phyloP scores from a whole-genome alignment of 306 rosid species.

The Pyrus bretschneideri region DNA sequence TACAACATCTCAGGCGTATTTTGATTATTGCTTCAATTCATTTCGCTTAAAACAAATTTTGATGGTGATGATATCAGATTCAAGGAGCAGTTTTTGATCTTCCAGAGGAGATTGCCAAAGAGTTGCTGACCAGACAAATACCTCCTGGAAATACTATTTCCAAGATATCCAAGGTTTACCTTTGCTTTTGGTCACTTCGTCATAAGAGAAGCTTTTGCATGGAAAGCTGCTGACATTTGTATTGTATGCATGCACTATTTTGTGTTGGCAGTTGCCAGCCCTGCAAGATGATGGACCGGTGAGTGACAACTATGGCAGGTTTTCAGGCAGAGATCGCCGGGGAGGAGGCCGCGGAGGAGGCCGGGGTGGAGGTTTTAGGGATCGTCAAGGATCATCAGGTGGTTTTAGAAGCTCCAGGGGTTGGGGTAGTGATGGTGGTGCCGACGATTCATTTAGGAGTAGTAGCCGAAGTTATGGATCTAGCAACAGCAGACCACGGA shows the following conservation, averaged over 20 bases:
- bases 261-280: conserved; percentile 71
- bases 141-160: conserved; percentile 75
- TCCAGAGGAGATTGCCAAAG: conserved; percentile 91
- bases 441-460: conserved; percentile 16
- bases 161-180: conserved; percentile 68
- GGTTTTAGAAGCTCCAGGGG: conserved; percentile 59
- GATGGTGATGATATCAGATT: conserved; percentile 48
- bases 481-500: conserved; percentile 54
- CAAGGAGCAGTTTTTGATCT: conserved; percentile 96
- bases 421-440: conserved; percentile 24
- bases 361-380: conserved; percentile 44
- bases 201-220: background rate
- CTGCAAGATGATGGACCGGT: conserved; percentile 96
- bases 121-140: conserved; percentile 55
- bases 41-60: conserved; percentile 11
- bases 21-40: conserved; percentile 2
- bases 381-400: conserved; percentile 31
- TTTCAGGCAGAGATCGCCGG: conserved; percentile 47
- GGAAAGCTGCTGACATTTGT: conserved; percentile 11
- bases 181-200: conserved; percentile 12
- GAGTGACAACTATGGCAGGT: conserved; percentile 73
- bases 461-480: conserved; percentile 37
- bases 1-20: conserved; percentile 8
- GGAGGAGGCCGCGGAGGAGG: conserved; percentile 38
- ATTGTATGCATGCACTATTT: background rate